These are phyloP conservation scores for Ricinus communis DNA, from an alignment of 345 rosid genomes.

Conservation along the genomic window DNA sequence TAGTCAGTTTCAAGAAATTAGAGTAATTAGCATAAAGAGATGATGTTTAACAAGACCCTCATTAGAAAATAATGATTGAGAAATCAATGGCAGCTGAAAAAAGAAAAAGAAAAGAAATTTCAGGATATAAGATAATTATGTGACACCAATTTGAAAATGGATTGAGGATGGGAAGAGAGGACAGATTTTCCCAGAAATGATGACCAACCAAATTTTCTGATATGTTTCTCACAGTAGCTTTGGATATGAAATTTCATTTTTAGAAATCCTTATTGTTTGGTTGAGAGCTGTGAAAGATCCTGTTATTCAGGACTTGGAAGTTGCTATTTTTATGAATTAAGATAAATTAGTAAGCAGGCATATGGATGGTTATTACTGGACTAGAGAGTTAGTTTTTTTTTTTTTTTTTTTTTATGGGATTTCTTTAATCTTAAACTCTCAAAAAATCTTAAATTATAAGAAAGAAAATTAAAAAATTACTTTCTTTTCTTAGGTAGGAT, in stretches of 20 bases:
- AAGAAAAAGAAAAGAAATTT: not conserved
- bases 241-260: constrained; percentile 11
- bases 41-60: not conserved
- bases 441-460: no score
- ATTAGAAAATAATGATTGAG: not conserved
- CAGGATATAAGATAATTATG: constrained; percentile 2
- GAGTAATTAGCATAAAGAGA: not conserved
- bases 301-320: constrained; percentile 16
- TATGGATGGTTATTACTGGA: not conserved
- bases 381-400: not conserved
- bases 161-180: not conserved
- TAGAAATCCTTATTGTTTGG: constrained; percentile 20
- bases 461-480: no score
- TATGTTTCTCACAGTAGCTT: not conserved
- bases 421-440: no score
- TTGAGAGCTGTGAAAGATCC: constrained; percentile 19
- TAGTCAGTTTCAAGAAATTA: not conserved
- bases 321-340: not conserved
- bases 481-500: no score
- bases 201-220: not conserved
- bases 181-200: constrained; percentile 1
- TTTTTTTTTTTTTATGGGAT: no score
- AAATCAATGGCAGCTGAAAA: no score
- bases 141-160: not conserved
- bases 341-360: constrained; percentile 38